Evolutionary conservation across 75 land plant genomes (phyloP).

Genomic region (Cryptomeria japonica): DNA sequence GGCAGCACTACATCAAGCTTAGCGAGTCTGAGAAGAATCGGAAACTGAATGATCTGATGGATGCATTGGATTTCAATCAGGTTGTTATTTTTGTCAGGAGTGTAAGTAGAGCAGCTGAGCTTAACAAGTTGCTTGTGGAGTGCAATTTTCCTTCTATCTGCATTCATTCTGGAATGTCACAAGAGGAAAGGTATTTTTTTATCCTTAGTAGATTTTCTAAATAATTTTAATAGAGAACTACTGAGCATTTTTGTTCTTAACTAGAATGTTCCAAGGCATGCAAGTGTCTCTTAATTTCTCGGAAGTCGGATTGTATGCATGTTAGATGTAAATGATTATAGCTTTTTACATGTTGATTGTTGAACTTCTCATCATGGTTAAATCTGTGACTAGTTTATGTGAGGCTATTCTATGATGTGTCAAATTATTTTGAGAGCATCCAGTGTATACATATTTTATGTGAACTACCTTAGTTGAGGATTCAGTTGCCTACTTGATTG

Average conservation of each 20-base stretch:
- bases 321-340: background rate
- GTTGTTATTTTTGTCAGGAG: constrained; percentile 58
- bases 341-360: background rate
- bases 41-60: constrained; percentile 50
- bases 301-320: background rate
- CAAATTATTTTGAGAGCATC: background rate
- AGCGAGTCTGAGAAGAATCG: constrained; percentile 51
- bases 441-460: background rate
- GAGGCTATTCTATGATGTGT: background rate
- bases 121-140: constrained; percentile 53
- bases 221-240: background rate
- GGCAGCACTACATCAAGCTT: constrained; percentile 56
- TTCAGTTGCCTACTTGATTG: background rate
- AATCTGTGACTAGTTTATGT: background rate
- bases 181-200: constrained; percentile 83
- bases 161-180: constrained; percentile 98
- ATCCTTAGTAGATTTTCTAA: background rate
- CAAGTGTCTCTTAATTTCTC: background rate
- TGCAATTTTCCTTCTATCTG: constrained; percentile 98
- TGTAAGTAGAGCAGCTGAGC: constrained; percentile 54
- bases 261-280: background rate
- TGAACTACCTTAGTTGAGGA: background rate
- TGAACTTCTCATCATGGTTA: background rate
- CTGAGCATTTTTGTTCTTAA: constrained; percentile 1
- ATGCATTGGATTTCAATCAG: constrained; percentile 52